Conservation (phyloP, 2,329 filamentous ascomycete genomes). For the Talaromyces sp. region DNA sequence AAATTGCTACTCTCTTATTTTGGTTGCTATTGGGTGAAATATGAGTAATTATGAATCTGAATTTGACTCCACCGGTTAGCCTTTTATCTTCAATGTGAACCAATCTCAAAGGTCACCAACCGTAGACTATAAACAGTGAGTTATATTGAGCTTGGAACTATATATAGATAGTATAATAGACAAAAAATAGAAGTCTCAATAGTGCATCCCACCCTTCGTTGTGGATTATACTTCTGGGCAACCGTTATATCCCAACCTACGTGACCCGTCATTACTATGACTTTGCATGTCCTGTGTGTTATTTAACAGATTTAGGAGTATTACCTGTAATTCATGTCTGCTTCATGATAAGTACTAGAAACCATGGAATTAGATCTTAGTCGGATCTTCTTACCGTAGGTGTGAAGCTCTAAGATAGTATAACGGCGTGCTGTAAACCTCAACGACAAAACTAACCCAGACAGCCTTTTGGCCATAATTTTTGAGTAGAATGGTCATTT, state of each 20-base stretch:
- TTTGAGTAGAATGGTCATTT: background rate
- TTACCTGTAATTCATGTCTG: too few relatives aligned
- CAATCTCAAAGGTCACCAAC: background rate
- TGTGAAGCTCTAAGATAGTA: background rate
- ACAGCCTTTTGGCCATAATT: background rate
- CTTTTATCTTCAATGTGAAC: background rate
- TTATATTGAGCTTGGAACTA: background rate
- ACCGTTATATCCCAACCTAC: too few relatives aligned
- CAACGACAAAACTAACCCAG: background rate
- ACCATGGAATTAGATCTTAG: too few relatives aligned
- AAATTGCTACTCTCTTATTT: background rate
- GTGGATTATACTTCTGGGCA: too few relatives aligned
- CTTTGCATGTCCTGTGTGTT: too few relatives aligned
- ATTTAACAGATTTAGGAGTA: too few relatives aligned
- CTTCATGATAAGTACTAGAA: too few relatives aligned
- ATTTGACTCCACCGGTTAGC: background rate
- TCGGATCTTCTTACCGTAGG: too few relatives aligned
- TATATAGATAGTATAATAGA: background rate
- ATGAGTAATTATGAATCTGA: background rate
- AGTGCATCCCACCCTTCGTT: background rate
- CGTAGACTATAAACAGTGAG: background rate
- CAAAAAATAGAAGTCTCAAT: background rate
- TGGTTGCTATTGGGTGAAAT: background rate
- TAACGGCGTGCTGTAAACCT: background rate
- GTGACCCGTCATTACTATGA: too few relatives aligned